Evolutionary conservation across 768 basidiomycete species (phyloP), one percentile per base, ranked within the genome.

Genomic region (Chalciporus sphaerocephalus): DNA sequence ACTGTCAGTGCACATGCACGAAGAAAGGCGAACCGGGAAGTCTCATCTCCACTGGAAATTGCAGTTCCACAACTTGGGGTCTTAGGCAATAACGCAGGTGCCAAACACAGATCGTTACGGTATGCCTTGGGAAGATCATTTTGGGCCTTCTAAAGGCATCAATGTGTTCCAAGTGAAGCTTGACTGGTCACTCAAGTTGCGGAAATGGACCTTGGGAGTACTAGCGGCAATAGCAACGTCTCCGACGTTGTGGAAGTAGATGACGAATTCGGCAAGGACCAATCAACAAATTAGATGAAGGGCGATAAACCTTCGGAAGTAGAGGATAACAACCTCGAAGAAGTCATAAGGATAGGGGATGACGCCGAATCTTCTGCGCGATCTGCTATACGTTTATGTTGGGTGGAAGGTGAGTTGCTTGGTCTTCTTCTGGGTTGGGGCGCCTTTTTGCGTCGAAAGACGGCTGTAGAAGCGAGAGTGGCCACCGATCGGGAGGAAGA

Each of bases 391-490:
- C 17, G 22, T n/a, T 18, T 17, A 9, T 34, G 22, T 3, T 11
- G 23, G 12, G 32, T 34, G 16, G 18, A 25, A 17, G 18, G 16
- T 30, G 38, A 18, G 10, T 50, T 33, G 11, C 51, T 46, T 9
- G 61, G 64, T 2, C 53, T 48, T n/a, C 65, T 60, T 35, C 44
- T 61, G 7, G 64, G 65, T 37, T 64, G 47, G 9, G 48, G 52
- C 15, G 57, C 53, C 18, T 55, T 40, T 47, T 66, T 64, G 17
- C 42, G 38, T 36, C 28, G 50, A 13, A 13, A 17, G 10, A 12
- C 8, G 4, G 15, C 28, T 20, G 32, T 38, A 8, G 48, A 53
- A 1, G 55, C 17, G 4, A 55, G 53, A 13, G 57, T 59, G 6
- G 42, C 28, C 20, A 46, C 53, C n/a, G 49, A 22, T 27, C 44